Percentiles rank a stretch among this genome's conserved stretches.
Conservation (phyloP, 768 basidiomycete species). For the Lactifluus subvellereus region DNA sequence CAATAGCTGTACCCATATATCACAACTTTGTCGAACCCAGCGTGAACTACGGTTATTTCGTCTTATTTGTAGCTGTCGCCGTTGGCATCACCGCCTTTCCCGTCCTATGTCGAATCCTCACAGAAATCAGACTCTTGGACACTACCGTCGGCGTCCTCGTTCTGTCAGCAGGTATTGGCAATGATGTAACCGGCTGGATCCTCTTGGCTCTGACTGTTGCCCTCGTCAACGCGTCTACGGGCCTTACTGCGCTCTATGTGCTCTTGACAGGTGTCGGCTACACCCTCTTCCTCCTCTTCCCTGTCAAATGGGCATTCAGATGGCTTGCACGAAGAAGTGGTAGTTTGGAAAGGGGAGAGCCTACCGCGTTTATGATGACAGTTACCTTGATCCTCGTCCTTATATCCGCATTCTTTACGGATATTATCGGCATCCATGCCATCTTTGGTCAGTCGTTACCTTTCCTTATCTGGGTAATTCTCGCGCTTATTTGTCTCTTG, state of each 20-base stretch:
- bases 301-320: constrained; percentile 55
- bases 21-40: constrained; percentile 50
- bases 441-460: constrained; percentile 46
- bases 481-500: constrained; percentile 22
- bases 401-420: constrained; percentile 75
- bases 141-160: constrained; percentile 81
- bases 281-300: constrained; percentile 58
- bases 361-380: constrained; percentile 73
- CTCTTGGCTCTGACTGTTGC: constrained; percentile 80
- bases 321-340: constrained; percentile 67
- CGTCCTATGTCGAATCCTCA: constrained; percentile 78
- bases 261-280: constrained; percentile 64
- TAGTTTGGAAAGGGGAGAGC: constrained; percentile 64
- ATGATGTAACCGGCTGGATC: constrained; percentile 68
- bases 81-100: constrained; percentile 80
- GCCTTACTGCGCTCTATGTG: constrained; percentile 74
- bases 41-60: constrained; percentile 73
- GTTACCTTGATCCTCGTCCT: constrained; percentile 70
- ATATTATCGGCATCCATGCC: constrained; percentile 74
- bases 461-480: constrained; percentile 1
- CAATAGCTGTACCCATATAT: constrained; percentile 68
- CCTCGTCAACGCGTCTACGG: constrained; percentile 69
- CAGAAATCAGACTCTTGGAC: constrained; percentile 74
- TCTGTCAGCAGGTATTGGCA: constrained; percentile 74
- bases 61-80: constrained; percentile 81